A percentile compares a stretch with the other conserved stretches of the same genome.
These are phyloP conservation scores for Capsicum pubescens DNA, from an alignment of 257 asterid genomes.

Conservation along the genomic window DNA sequence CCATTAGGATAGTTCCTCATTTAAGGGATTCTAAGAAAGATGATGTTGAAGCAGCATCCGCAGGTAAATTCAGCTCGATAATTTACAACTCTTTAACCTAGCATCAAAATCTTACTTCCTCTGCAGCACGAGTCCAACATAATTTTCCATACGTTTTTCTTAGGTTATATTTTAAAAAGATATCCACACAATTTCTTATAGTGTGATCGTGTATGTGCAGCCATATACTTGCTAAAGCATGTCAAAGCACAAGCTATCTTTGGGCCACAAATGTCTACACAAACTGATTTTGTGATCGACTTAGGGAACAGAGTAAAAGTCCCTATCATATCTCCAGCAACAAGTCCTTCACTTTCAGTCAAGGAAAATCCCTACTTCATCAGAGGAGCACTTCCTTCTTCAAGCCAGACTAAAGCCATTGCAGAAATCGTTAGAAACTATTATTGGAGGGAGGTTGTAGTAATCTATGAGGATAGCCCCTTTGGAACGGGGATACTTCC, in stretches of 20 bases:
- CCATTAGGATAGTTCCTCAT: slow-evolving; percentile 44
- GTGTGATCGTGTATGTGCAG: slow-evolving; percentile 37
- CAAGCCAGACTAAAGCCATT: slow-evolving; percentile 53
- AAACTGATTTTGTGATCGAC: slow-evolving; percentile 54
- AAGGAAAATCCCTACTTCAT: slow-evolving; percentile 49
- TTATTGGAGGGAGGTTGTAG: slow-evolving; percentile 52
- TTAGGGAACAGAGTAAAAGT: slow-evolving; percentile 49
- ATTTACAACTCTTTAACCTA: background rate
- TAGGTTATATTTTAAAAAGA: background rate
- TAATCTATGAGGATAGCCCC: slow-evolving; percentile 44
- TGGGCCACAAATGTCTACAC: slow-evolving; percentile 52
- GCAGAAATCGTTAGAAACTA: slow-evolving; percentile 48
- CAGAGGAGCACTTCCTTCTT: slow-evolving; percentile 49
- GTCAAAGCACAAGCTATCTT: slow-evolving; percentile 50
- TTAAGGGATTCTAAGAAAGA: slow-evolving; percentile 41
- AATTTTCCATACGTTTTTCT: background rate
- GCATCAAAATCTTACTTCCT: background rate
- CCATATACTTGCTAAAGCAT: slow-evolving; percentile 55
- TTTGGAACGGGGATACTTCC: slow-evolving; percentile 53
- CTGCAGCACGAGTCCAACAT: background rate
- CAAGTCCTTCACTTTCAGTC: slow-evolving; percentile 55
- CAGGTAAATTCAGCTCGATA: slow-evolving; percentile 31
- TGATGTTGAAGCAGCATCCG: slow-evolving; percentile 47
- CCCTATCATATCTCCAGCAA: slow-evolving; percentile 56
- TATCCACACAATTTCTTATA: background rate